These are phyloP conservation scores for Citrullus mucosospermus DNA, from an alignment of 306 rosid genomes.

Conservation along the genomic window DNA sequence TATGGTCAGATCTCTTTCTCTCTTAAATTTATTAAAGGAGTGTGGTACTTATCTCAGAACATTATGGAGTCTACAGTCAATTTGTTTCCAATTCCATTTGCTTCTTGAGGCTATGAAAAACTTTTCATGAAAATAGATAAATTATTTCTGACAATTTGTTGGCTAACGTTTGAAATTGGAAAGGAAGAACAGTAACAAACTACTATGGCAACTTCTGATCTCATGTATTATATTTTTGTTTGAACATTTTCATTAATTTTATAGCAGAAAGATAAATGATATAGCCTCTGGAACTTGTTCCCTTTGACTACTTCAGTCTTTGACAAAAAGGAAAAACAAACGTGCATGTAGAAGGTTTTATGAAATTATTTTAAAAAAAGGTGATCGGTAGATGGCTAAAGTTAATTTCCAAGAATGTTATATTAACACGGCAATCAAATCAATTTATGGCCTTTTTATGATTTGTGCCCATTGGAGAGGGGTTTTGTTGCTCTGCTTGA, in stretches of 20 bases:
- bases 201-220: neutral
- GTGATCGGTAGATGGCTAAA: neutral
- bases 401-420: neutral
- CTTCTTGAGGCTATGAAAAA: neutral
- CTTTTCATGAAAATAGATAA: neutral
- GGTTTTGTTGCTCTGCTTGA: neutral
- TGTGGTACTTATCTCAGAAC: neutral
- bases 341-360: neutral
- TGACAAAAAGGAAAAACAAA: neutral
- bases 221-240: neutral
- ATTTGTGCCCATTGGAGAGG: neutral
- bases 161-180: neutral
- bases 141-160: neutral
- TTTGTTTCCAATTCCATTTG: neutral
- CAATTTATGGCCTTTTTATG: neutral
- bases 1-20: constrained; percentile 41
- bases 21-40: constrained; percentile 1
- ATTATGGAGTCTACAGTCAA: neutral
- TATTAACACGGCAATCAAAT: neutral
- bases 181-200: neutral
- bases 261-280: neutral
- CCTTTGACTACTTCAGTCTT: neutral
- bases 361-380: neutral
- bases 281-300: neutral
- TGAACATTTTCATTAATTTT: neutral